Evolutionary conservation across 2,329 filamentous ascomycete species (phyloP).

Genomic region (Boeremia lycopersici): DNA sequence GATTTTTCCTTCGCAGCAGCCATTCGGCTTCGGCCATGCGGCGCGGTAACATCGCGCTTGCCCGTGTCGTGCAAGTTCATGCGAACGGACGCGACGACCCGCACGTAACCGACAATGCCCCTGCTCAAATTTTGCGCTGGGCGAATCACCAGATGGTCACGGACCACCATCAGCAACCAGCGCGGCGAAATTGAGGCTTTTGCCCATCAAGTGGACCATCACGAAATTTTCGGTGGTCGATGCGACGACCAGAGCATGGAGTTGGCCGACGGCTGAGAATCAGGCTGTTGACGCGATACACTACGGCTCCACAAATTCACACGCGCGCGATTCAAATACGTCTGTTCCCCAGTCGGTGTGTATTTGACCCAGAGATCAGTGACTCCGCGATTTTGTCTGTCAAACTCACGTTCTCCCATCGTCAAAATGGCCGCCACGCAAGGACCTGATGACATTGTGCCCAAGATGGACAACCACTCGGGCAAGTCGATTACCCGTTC

Average conservation of each 20-base stretch:
- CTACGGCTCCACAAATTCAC: conserved; percentile 25
- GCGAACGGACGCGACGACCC: conserved; percentile 26
- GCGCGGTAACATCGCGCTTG: conserved; percentile 19
- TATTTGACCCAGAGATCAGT: conserved; percentile 23
- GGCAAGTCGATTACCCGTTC: conserved; percentile 40
- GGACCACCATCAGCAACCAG: conserved; percentile 24
- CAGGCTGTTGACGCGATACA: conserved; percentile 22
- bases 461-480: conserved; percentile 37
- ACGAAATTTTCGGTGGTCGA: conserved; percentile 41
- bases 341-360: conserved; percentile 20
- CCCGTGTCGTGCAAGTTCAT: conserved; percentile 9
- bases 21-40: conserved; percentile 14
- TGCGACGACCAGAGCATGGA: conserved; percentile 33
- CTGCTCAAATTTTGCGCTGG: conserved; percentile 31
- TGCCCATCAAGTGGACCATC: conserved; percentile 37
- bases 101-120: conserved; percentile 31
- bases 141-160: conserved; percentile 27
- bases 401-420: conserved; percentile 17
- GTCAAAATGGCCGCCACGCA: conserved; percentile 31
- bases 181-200: conserved; percentile 21
- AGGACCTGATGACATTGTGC: conserved; percentile 29
- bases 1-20: conserved; percentile 31
- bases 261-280: conserved; percentile 31
- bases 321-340: conserved; percentile 33
- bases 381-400: conserved; percentile 18